phyloP scores from a whole-genome alignment of 306 rosid genomes.

The Pachyrhizus erosus region DNA sequence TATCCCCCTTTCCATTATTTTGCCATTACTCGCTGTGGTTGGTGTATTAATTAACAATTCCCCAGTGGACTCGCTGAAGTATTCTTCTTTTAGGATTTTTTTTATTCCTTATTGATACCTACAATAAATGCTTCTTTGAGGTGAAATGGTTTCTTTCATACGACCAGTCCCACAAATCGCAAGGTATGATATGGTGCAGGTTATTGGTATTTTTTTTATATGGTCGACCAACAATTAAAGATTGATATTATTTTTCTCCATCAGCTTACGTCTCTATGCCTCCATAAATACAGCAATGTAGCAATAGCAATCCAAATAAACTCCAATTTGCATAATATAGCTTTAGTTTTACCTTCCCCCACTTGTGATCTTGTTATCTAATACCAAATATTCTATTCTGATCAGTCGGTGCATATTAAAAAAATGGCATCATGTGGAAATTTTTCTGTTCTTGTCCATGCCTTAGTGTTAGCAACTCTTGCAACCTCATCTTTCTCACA shows the following conservation, averaged over 20 bases:
- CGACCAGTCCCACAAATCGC: background rate
- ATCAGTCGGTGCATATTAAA: background rate
- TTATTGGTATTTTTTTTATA: background rate
- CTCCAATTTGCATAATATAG: background rate
- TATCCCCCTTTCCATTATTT: background rate
- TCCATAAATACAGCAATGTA: background rate
- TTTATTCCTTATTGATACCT: background rate
- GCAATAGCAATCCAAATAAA: background rate
- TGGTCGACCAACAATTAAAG: background rate
- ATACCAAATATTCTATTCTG: background rate
- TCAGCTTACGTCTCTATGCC: background rate
- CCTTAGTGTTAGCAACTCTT: constrained; percentile 17
- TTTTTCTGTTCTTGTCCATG: background rate
- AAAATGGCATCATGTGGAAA: constrained; percentile 18
- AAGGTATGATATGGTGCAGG: background rate
- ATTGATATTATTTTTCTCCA: background rate
- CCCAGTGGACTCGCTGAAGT: background rate
- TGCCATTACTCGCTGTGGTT: background rate
- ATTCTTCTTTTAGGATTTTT: background rate
- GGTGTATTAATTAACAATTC: background rate
- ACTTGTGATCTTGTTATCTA: background rate
- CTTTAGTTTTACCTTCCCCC: background rate
- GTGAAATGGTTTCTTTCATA: background rate
- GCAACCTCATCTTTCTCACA: constrained; percentile 34
- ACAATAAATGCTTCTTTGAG: background rate